These are phyloP conservation scores for Pseudogymnoascus sp. DNA, from an alignment of 2,329 filamentous ascomycete genomes.

Conservation along the genomic window DNA sequence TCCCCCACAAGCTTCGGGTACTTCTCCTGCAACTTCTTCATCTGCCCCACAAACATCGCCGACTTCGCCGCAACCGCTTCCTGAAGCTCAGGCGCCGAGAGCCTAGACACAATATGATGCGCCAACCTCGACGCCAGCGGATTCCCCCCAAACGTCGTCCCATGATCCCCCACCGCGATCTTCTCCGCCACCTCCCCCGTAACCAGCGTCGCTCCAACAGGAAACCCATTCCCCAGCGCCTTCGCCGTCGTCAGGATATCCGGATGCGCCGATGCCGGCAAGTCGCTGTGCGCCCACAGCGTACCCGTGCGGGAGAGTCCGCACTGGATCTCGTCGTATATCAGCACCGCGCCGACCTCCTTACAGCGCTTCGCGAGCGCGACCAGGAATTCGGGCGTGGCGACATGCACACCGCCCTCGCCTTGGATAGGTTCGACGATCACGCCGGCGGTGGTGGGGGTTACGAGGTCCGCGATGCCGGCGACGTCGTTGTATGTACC, in stretches of 20 bases:
- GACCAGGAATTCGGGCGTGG: conserved; percentile 70
- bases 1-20: conserved; percentile 69
- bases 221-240: conserved; percentile 92
- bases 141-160: conserved; percentile 68
- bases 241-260: conserved; percentile 93
- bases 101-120: conserved; percentile 72
- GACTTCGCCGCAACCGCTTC: conserved; percentile 60
- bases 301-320: conserved; percentile 78
- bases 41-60: conserved; percentile 47
- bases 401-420: conserved; percentile 85
- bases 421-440: conserved; percentile 97
- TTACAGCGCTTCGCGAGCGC: conserved; percentile 78
- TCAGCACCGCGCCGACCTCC: conserved; percentile 78
- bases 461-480: conserved; percentile 65
- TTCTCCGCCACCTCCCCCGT: conserved; percentile 55
- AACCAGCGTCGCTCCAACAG: conserved; percentile 73
- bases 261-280: conserved; percentile 75
- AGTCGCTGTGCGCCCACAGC: conserved; percentile 77
- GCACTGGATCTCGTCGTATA: conserved; percentile 97
- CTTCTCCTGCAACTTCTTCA: conserved; percentile 45
- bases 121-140: conserved; percentile 63
- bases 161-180: conserved; percentile 58
- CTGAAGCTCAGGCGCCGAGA: conserved; percentile 64
- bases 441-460: conserved; percentile 80
- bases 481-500: conserved; percentile 77